Evolutionary conservation across 495 filamentous ascomycete species (phyloP), one percentile per base, ranked within the genome.

Genomic region (Tuber calosporum): DNA sequence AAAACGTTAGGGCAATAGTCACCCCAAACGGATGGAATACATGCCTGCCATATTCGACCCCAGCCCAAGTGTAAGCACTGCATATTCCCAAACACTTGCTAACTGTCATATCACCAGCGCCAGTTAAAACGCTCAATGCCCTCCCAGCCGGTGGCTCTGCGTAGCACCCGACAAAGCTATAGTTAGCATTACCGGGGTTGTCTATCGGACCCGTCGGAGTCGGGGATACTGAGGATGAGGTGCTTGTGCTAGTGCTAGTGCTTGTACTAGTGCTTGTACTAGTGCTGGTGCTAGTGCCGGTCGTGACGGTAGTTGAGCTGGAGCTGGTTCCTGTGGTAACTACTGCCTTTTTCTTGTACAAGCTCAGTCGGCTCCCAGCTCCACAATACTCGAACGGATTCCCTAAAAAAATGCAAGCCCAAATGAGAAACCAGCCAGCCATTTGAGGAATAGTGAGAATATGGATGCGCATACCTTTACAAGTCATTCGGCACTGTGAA

Each of bases 11-110:
- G 1, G 2, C 48, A n/a, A 6, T 26, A 26, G 8, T 26, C 6
- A 26, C 22, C 3, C 48, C 22, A 13, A 13, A 7, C 22, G 48
- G 22, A 53, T 26, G 22, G 48, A 26, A 53, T 26, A 43, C 41
- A 26, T 45, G 66, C 1, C 68, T 67, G 19, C 53, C 71, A 72
- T 72, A 72, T 69, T 84, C 83, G n/a, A 81, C 71, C 4, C 82
- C 82, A 68, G 82, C 81, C 43, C 81, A 84, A 1, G 45, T 79
- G 36, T 77, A 80, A 11, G 80, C 80, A 36, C 69, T 62, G 62
- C 83, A 83, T 42, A 67, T 73, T 7, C 70, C 73, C 5, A 75
- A 77, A 67, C 82, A 84, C 8, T 11, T 73, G 67, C 82, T 75
- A 68, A 74, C 20, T 7, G 38, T 68, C 34, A 66, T 67, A 38